Evolutionary conservation across 1,284 basidiomycete genomes (phyloP), one percentile per base, ranked within the genome.

Genomic region (Puccinia triticina): DNA sequence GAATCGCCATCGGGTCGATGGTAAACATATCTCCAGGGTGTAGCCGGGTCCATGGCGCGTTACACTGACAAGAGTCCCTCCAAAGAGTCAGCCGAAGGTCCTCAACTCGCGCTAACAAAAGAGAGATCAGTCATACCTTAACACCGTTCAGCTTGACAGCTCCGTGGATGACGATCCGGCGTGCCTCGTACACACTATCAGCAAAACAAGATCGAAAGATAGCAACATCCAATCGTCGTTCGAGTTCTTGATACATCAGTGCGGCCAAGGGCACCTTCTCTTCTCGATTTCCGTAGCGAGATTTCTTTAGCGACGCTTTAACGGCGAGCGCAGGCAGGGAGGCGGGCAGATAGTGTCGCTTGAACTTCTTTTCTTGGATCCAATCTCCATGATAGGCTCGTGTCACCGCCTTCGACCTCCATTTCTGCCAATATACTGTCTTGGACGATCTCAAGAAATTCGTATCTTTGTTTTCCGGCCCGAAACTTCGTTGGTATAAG

Each of bases 321-420:
- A 92, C 91, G 72, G 93, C 92, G 77, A 97, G 93, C 84, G 94
- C 93, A 0, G 96, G 96, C 18, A 99, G 89, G 0, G 91, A 92
- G 82, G 91, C 89, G 14, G 96, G 96, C 32, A 99, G 90, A 87
- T 95, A 98, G 93, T 95, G 96, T 76, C 93, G 91, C 87, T 96
- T 96, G 91, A 98, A 98, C 59, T 92, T 91, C 85, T 92, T 93
- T 88, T 96, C 94, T 80, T 92, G 92, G 84, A 98, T 95, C 88
- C 91, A 93, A 90, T 99, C 96, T 57, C 96, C 96, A 87, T 99
- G 96, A 89, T 99, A 99, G 4, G 92, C 95, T 82, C 96, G 92
- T 46, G 95, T 90, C 83, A 96, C 91, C n/a, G 92, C 90, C 88
- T 98, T 98, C 23, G 94, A 91, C 34, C 89, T 89, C 94, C 95